Conservation (phyloP, 805 yeast species). For the Myxozyma sirexii region DNA sequence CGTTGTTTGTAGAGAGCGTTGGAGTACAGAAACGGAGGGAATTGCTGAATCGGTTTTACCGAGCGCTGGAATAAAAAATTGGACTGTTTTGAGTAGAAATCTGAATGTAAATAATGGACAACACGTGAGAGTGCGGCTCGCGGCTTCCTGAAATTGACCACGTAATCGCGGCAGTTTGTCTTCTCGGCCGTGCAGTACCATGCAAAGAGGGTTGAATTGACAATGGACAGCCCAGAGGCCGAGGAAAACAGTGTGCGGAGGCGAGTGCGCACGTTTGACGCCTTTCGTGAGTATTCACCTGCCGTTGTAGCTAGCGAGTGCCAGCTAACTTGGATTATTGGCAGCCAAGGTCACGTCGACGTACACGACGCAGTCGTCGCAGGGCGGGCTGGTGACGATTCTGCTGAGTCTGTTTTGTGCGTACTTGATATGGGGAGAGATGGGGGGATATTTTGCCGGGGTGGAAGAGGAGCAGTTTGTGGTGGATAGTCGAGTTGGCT, state of each 20-base stretch:
- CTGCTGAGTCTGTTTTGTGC: constrained; percentile 62
- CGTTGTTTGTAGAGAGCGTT: constrained; percentile 17
- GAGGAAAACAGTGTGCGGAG: neutral
- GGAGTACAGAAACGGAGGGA: constrained; percentile 5
- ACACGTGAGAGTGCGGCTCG: constrained; percentile 2
- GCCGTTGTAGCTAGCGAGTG: constrained; percentile 42
- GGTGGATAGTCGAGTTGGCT: constrained; percentile 65
- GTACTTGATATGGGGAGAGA: constrained; percentile 77
- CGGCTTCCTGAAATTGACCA: constrained; percentile 5
- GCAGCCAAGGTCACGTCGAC: constrained; percentile 65
- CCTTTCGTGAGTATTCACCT: constrained; percentile 31
- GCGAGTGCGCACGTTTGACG: constrained; percentile 35
- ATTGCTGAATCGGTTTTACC: constrained; percentile 16
- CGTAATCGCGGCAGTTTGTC: neutral
- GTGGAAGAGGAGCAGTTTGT: constrained; percentile 72
- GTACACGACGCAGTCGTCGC: constrained; percentile 69
- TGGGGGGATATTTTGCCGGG: constrained; percentile 86
- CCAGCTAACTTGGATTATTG: neutral
- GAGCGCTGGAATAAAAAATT: constrained; percentile 4
- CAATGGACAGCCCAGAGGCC: neutral
- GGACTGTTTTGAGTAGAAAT: too few species aligned
- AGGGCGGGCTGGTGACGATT: constrained; percentile 77
- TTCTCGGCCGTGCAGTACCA: too few species aligned
- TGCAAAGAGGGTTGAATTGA: neutral
- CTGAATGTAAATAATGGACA: neutral